Percentiles rank a stretch among this genome's conserved stretches.
Evolutionary conservation across 177 flowering plant genomes (phyloP).

Genomic region (Viscum album): DNA sequence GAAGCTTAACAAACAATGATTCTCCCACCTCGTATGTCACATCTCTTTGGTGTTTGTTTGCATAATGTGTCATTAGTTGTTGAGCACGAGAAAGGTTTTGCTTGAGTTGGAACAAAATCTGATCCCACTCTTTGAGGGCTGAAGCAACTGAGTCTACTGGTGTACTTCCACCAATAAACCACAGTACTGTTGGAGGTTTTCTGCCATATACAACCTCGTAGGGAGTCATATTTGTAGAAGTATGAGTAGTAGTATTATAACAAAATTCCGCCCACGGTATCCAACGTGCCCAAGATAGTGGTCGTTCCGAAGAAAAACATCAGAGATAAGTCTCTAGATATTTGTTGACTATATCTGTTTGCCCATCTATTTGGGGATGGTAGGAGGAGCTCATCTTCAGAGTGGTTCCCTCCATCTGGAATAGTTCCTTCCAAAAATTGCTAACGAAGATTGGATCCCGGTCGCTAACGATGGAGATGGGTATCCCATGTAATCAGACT

Average conservation of each 20-base stretch:
- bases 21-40: too few species aligned
- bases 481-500: not conserved
- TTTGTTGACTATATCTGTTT: not conserved
- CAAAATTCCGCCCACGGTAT: not conserved
- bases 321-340: not conserved
- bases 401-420: not conserved
- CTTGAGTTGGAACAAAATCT: too few species aligned
- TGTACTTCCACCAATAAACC: not conserved
- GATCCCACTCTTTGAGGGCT: too few species aligned
- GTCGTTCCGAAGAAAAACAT: not conserved
- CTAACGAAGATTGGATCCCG: not conserved
- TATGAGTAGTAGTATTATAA: not conserved
- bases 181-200: too few species aligned
- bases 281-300: not conserved
- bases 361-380: not conserved
- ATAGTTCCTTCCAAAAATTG: not conserved
- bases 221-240: not conserved
- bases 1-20: too few species aligned
- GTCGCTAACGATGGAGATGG: not conserved
- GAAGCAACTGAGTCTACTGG: not conserved
- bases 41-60: too few species aligned
- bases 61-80: too few species aligned
- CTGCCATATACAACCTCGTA: not conserved
- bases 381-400: not conserved
- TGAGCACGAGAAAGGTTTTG: not conserved